Percentiles rank a stretch among this genome's conserved stretches.
Evolutionary conservation across 345 rosid genomes (phyloP).

Genomic region (Melaleuca alternifolia): DNA sequence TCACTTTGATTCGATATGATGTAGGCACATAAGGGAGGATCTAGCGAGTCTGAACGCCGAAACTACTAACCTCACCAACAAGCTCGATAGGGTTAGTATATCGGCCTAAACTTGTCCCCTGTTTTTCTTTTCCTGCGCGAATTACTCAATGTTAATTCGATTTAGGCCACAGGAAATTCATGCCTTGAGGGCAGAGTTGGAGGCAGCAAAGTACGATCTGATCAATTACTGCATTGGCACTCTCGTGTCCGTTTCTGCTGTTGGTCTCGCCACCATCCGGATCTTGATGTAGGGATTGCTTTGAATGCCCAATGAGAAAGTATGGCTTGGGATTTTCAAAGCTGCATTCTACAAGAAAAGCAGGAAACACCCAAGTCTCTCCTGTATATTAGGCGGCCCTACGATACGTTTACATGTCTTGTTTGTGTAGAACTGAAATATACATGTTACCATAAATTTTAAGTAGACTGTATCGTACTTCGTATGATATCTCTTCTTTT

Average conservation of each 20-base stretch:
- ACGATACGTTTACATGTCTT: neutral
- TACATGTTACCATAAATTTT: neutral
- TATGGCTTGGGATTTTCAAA: neutral
- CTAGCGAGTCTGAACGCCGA: constrained; percentile 60
- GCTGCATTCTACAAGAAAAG: neutral
- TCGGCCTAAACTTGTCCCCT: neutral
- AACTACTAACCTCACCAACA: constrained; percentile 74
- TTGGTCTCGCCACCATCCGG: constrained; percentile 77
- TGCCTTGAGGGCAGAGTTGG: constrained; percentile 68
- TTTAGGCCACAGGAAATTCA: constrained; percentile 59
- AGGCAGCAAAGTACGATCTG: constrained; percentile 82
- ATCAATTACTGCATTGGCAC: constrained; percentile 88
- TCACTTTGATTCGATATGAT: neutral
- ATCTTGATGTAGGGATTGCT: constrained; percentile 35
- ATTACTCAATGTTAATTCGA: neutral
- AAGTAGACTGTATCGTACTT: neutral
- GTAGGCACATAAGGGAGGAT: constrained; percentile 81
- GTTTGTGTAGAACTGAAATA: neutral
- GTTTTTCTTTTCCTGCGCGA: neutral
- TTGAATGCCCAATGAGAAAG: neutral
- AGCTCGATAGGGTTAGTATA: constrained; percentile 66
- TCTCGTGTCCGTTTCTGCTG: constrained; percentile 81
- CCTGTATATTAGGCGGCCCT: neutral
- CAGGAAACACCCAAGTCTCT: neutral
- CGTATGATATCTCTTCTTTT: neutral